These are phyloP conservation scores for Fragaria ananassa DNA, from an alignment of 306 rosid species.

Conservation along the genomic window DNA sequence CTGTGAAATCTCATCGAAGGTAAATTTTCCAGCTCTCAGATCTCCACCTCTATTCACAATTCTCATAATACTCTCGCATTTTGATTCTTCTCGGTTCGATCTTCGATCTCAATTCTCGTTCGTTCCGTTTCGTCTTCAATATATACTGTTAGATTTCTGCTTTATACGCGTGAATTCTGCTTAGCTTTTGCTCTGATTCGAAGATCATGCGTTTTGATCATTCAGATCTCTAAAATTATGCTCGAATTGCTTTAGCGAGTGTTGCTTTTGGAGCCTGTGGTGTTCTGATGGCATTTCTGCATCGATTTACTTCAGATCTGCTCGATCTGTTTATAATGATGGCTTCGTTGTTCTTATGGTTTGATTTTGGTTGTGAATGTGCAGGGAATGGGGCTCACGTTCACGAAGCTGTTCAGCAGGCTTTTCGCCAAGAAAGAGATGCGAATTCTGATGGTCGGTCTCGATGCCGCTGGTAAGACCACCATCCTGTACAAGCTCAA, in stretches of 20 bases:
- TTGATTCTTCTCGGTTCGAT: constrained; percentile 11
- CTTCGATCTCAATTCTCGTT: constrained; percentile 2
- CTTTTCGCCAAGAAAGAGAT: constrained; percentile 98
- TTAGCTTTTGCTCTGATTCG: constrained; percentile 24
- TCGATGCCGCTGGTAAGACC: constrained; percentile 99
- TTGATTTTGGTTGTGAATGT: constrained; percentile 5
- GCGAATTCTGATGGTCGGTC: constrained; percentile 99
- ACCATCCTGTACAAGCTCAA: constrained; percentile 99
- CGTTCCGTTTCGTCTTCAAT: too few species aligned
- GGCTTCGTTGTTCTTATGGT: not conserved
- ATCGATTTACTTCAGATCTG: constrained; percentile 35
- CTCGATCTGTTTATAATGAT: constrained; percentile 16
- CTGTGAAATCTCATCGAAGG: constrained; percentile 45
- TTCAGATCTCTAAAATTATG: constrained; percentile 38
- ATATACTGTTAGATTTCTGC: not conserved
- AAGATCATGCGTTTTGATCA: constrained; percentile 11
- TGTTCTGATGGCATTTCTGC: constrained; percentile 13
- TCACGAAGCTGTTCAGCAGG: constrained; percentile 97
- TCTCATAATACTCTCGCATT: not conserved
- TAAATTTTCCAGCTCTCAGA: constrained; percentile 33
- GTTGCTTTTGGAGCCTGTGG: constrained; percentile 3
- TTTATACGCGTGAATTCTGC: not conserved
- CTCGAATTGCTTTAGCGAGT: constrained; percentile 3
- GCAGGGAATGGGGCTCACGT: constrained; percentile 92
- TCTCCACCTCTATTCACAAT: constrained; percentile 13